These are phyloP conservation scores for Alternaria dauci DNA, from an alignment of 2,329 filamentous ascomycete species.

Conservation along the genomic window DNA sequence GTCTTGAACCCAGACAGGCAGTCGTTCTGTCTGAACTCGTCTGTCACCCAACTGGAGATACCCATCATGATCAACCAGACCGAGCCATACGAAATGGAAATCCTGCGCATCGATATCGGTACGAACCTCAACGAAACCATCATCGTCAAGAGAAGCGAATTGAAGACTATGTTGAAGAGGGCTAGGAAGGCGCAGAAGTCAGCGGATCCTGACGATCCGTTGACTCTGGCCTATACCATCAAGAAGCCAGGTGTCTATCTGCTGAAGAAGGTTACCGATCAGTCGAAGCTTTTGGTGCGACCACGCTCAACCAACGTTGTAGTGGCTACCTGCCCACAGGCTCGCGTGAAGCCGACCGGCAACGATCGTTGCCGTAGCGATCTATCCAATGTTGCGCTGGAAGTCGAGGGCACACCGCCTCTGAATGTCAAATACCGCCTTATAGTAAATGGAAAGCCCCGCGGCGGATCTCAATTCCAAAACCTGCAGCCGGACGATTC, in stretches of 20 bases:
- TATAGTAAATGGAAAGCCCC: constrained; percentile 81
- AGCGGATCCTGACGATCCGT: constrained; percentile 62
- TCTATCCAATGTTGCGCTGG: constrained; percentile 81
- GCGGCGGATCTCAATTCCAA: constrained; percentile 83
- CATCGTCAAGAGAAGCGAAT: constrained; percentile 74
- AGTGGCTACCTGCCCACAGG: constrained; percentile 85
- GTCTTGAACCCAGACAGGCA: constrained; percentile 81
- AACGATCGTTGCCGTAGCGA: constrained; percentile 83
- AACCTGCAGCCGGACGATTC: constrained; percentile 91
- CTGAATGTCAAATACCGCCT: constrained; percentile 93
- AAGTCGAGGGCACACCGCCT: constrained; percentile 88
- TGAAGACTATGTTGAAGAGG: constrained; percentile 77
- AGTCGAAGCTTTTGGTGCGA: constrained; percentile 93
- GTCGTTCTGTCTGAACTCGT: constrained; percentile 81
- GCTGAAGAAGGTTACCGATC: constrained; percentile 84
- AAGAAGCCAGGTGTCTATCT: constrained; percentile 91
- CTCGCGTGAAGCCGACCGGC: constrained; percentile 71
- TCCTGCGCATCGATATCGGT: constrained; percentile 86
- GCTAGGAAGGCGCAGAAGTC: constrained; percentile 66
- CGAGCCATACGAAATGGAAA: constrained; percentile 83
- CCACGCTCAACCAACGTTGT: constrained; percentile 78
- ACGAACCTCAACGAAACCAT: constrained; percentile 82
- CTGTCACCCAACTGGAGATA: constrained; percentile 69
- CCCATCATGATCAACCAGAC: constrained; percentile 96
- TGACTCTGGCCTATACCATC: constrained; percentile 75